Percentiles rank a stretch among this genome's conserved stretches.
These are phyloP conservation scores for Fusarium penzigii DNA, from an alignment of 2,329 filamentous ascomycete genomes.

Conservation along the genomic window DNA sequence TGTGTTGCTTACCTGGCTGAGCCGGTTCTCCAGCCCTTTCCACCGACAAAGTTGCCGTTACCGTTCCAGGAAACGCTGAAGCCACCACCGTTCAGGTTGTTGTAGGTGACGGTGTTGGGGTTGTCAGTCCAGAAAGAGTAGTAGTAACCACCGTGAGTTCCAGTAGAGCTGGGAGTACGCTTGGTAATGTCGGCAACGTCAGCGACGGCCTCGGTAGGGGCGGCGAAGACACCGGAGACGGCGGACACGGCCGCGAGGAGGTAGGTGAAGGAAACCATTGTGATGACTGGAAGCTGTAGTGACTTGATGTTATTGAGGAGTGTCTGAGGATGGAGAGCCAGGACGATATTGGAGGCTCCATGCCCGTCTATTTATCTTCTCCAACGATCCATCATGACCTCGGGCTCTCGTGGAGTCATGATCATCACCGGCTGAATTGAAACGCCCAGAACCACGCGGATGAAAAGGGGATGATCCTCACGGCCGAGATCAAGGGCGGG, in stretches of 20 bases:
- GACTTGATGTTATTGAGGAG: neutral
- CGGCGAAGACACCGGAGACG: conserved; percentile 19
- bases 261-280: conserved; percentile 26
- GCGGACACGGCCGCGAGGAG: conserved; percentile 21
- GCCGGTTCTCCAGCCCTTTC: conserved; percentile 29
- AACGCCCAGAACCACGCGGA: conserved; percentile 1
- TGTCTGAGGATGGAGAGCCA: neutral
- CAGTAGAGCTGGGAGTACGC: conserved; percentile 39
- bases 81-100: conserved; percentile 42
- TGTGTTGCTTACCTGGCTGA: conserved; percentile 35
- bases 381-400: neutral
- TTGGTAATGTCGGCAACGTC: conserved; percentile 28
- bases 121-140: conserved; percentile 53
- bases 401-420: neutral
- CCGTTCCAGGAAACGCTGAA: conserved; percentile 48
- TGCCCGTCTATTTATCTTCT: conserved; percentile 14
- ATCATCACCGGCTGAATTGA: neutral
- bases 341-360: neutral
- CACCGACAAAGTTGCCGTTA: conserved; percentile 28
- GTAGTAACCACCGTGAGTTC: conserved; percentile 42
- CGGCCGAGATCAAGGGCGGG: conserved; percentile 3
- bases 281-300: neutral
- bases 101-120: conserved; percentile 45
- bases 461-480: conserved; percentile 1
- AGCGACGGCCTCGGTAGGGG: conserved; percentile 14